Conservation (phyloP, 2,329 filamentous ascomycete species). For the Aspergillus ibericus region DNA sequence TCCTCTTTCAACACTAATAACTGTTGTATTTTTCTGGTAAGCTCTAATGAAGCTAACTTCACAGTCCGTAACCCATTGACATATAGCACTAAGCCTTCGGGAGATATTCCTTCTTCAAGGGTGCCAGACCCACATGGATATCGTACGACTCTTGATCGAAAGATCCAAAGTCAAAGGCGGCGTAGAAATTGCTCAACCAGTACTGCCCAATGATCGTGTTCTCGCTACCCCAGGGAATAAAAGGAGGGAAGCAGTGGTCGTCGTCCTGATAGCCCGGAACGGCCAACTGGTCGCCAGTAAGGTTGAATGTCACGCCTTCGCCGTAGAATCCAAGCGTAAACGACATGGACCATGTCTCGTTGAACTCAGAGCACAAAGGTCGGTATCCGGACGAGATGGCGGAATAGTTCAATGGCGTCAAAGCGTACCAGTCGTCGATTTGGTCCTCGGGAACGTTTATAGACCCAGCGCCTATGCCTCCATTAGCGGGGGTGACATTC, state of each 20-base stretch:
- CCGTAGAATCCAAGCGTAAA: not conserved
- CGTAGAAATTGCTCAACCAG: not conserved
- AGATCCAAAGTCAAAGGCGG: not conserved
- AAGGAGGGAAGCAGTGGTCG: not conserved
- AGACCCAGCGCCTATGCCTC: not conserved
- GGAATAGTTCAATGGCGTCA: not conserved
- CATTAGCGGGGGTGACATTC: not conserved
- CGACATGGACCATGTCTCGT: not conserved
- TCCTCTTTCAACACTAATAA: too few species aligned
- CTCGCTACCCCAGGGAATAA: not conserved
- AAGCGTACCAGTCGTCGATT: not conserved
- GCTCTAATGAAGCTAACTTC: too few species aligned
- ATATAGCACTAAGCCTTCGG: not conserved
- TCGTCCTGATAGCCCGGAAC: not conserved
- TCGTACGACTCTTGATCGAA: not conserved
- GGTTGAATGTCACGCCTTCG: not conserved
- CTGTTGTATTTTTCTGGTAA: too few species aligned
- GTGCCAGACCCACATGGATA: not conserved
- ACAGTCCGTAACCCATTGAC: too few species aligned
- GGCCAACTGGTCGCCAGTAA: not conserved
- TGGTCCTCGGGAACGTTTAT: not conserved
- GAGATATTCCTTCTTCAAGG: not conserved
- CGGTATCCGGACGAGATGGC: not conserved
- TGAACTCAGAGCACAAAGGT: constrained; percentile 1
- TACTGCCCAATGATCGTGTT: not conserved